These are phyloP conservation scores for Microsporum canis DNA, from an alignment of 2,329 filamentous ascomycete genomes.

Conservation along the genomic window DNA sequence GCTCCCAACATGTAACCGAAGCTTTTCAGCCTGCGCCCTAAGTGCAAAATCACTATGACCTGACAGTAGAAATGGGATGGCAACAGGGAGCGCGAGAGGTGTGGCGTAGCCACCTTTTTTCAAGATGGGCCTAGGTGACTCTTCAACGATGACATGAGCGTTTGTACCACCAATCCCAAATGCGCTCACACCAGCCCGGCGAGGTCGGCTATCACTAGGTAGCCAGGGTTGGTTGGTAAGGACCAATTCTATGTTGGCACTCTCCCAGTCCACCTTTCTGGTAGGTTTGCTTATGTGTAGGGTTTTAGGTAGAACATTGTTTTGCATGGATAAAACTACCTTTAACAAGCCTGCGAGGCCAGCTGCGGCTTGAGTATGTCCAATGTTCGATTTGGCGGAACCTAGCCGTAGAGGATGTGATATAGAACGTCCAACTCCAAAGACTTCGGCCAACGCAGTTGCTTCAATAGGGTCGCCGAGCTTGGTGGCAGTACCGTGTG, in stretches of 20 bases:
- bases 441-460: conserved; percentile 18
- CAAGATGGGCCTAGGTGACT: conserved; percentile 12
- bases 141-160: conserved; percentile 14
- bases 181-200: conserved; percentile 8
- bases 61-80: conserved; percentile 8
- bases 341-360: conserved; percentile 28
- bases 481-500: conserved; percentile 31
- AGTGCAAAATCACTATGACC: neutral
- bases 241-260: conserved; percentile 16
- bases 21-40: conserved; percentile 2
- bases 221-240: conserved; percentile 8
- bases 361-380: conserved; percentile 30
- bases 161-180: conserved; percentile 15
- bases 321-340: conserved; percentile 16
- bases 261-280: conserved; percentile 7
- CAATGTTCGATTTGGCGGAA: conserved; percentile 31
- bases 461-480: conserved; percentile 25
- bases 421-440: conserved; percentile 11
- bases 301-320: conserved; percentile 18
- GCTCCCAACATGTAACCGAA: neutral
- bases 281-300: conserved; percentile 12
- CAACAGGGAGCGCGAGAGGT: neutral
- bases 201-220: neutral
- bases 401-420: conserved; percentile 19
- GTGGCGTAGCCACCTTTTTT: conserved; percentile 12